phyloP scores from a whole-genome alignment of 441 rosid species.

The Rhodomyrtus psidioides region DNA sequence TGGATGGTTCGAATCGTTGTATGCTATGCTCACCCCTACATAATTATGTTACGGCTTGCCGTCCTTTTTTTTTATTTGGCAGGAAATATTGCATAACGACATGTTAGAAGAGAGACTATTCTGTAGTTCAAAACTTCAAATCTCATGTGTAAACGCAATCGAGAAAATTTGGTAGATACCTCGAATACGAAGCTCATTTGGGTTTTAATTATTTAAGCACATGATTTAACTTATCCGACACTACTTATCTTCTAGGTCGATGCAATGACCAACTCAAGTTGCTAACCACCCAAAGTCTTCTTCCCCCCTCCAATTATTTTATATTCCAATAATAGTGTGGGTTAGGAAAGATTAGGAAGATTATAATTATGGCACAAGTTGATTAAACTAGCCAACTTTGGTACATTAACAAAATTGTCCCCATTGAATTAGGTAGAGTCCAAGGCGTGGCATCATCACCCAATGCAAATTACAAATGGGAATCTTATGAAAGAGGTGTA shows the following conservation, averaged over 20 bases:
- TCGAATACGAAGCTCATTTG: background rate
- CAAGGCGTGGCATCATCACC: background rate
- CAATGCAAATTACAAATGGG: background rate
- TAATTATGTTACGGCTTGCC: too few species aligned
- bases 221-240: background rate
- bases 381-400: background rate
- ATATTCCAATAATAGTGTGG: background rate
- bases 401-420: background rate
- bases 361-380: background rate
- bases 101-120: background rate
- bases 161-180: background rate
- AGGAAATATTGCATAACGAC: background rate
- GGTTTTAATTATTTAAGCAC: background rate
- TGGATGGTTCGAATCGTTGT: accelerated
- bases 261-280: background rate
- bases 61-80: accelerated
- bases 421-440: background rate
- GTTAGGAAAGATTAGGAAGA: background rate
- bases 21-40: too few species aligned
- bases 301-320: background rate
- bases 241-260: background rate
- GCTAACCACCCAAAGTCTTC: background rate
- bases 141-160: background rate
- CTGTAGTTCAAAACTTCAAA: background rate
- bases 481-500: background rate